A percentile compares a stretch with the other conserved stretches of the same genome.
phyloP scores from a whole-genome alignment of 129 eudicot genomes.

The Lactuca sativa region DNA sequence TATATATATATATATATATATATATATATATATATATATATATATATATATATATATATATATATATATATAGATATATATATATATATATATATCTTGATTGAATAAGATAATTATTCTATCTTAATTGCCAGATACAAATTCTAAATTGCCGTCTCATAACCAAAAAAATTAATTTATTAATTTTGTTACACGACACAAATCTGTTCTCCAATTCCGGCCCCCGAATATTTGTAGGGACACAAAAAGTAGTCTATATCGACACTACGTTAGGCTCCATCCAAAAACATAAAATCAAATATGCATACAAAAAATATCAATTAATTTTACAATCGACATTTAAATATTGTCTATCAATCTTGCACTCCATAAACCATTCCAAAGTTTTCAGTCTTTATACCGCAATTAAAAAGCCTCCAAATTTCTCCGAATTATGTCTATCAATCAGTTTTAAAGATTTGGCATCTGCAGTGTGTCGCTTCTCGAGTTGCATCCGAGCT shows the following conservation, averaged over 20 bases:
- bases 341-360: constrained; percentile 10
- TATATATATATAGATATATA: too few species aligned
- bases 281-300: constrained; percentile 19
- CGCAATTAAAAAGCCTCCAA: constrained; percentile 37
- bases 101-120: background rate
- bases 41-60: too few species aligned
- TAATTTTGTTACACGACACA: constrained; percentile 3
- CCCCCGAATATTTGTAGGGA: constrained; percentile 24
- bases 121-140: background rate
- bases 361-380: background rate
- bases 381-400: constrained; percentile 6
- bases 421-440: constrained; percentile 28
- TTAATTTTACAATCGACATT: constrained; percentile 6
- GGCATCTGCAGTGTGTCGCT: constrained; percentile 30
- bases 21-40: too few species aligned
- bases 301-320: constrained; percentile 2
- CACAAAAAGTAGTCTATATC: constrained; percentile 22
- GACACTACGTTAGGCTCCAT: constrained; percentile 31
- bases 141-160: constrained; percentile 23
- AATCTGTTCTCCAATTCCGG: background rate
- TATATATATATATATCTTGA: too few species aligned
- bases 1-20: too few species aligned
- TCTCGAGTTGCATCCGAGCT: constrained; percentile 54
- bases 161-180: background rate
- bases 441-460: constrained; percentile 32